phyloP scores from a whole-genome alignment of 1,284 basidiomycete genomes.

The Ceratobasidium sp. region DNA sequence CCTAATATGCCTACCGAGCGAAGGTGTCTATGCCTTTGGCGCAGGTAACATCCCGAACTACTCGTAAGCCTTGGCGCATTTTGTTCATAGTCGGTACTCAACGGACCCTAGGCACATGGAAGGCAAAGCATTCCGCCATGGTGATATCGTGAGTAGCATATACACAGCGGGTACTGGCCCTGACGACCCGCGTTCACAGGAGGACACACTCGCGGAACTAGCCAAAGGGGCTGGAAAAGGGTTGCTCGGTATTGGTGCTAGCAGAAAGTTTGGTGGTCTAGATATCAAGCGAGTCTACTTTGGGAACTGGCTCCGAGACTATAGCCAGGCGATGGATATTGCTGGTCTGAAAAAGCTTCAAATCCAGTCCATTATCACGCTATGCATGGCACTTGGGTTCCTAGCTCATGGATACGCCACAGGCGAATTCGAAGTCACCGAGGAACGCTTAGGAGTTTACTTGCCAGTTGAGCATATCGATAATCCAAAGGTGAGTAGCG shows the following conservation, averaged over 20 bases:
- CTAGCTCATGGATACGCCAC: constrained; percentile 86
- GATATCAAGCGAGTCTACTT: constrained; percentile 81
- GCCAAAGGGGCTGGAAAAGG: constrained; percentile 67
- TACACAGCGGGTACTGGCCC: background rate
- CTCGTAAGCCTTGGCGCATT: background rate
- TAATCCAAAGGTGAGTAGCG: constrained; percentile 63
- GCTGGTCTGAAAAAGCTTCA: constrained; percentile 77
- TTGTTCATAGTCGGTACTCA: constrained; percentile 14
- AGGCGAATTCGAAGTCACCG: constrained; percentile 88
- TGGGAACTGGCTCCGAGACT: constrained; percentile 78
- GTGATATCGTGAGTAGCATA: constrained; percentile 75
- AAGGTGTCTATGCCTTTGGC: constrained; percentile 68
- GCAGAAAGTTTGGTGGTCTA: constrained; percentile 73
- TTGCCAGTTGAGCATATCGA: constrained; percentile 91
- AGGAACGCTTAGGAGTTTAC: constrained; percentile 86
- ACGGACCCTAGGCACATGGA: constrained; percentile 71
- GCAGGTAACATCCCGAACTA: constrained; percentile 71
- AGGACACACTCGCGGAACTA: constrained; percentile 69
- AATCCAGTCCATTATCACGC: constrained; percentile 82
- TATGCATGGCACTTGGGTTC: constrained; percentile 90
- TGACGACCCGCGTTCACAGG: constrained; percentile 53
- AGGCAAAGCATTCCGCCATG: constrained; percentile 82
- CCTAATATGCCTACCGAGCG: constrained; percentile 21
- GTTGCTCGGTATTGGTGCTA: constrained; percentile 63
- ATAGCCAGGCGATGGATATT: constrained; percentile 85